Conservation (phyloP, 164 flowering plant species). For the Stephania cephalantha region DNA sequence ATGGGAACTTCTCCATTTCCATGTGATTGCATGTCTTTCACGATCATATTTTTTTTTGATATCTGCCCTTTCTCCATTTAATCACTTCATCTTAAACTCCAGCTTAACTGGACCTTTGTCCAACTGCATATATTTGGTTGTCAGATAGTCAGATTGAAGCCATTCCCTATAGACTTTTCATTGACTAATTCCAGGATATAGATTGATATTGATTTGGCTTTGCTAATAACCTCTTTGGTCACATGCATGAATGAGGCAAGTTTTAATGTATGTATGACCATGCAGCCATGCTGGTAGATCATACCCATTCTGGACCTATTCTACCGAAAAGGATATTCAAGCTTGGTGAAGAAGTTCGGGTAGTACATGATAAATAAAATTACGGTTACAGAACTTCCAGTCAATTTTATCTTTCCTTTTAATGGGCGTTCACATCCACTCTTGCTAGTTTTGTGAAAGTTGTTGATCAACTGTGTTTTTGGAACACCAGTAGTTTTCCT, state of each 20-base stretch:
- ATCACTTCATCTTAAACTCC: no score
- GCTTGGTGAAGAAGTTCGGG: background rate
- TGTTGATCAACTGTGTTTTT: background rate
- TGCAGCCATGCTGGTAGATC: background rate
- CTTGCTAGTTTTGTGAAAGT: background rate
- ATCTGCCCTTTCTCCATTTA: no score
- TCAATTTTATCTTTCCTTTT: background rate
- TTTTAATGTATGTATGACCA: background rate
- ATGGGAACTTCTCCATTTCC: background rate
- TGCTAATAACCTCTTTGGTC: background rate
- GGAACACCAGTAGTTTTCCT: background rate
- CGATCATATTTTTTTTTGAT: background rate
- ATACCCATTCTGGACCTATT: background rate
- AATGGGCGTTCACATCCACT: background rate
- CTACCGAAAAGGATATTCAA: background rate
- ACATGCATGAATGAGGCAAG: background rate
- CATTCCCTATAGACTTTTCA: no score
- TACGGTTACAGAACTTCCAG: background rate
- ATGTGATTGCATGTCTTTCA: background rate
- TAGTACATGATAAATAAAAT: background rate
- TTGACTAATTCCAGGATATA: no score
- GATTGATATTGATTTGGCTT: no score
- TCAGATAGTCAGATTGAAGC: no score
- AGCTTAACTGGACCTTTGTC: no score
- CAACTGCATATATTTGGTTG: no score